These are phyloP conservation scores for Ampelocalamus luodianensis DNA, from an alignment of 176 grass and related monocot genomes.

Conservation along the genomic window DNA sequence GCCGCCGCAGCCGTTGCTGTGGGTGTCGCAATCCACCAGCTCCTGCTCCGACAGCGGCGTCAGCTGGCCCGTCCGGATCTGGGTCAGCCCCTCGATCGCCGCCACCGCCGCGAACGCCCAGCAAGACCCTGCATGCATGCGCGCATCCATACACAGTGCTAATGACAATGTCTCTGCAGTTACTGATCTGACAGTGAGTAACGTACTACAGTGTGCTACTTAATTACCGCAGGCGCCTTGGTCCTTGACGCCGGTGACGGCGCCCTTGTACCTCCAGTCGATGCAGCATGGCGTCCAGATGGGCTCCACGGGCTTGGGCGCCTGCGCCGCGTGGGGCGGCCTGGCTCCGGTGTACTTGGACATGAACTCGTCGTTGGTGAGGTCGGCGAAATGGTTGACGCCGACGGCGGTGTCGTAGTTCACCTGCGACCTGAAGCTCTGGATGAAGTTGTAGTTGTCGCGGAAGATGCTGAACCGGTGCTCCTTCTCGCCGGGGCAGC, in stretches of 20 bases:
- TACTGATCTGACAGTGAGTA: background rate
- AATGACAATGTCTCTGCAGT: background rate
- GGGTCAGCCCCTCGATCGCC: slow-evolving; percentile 41
- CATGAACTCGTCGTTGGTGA: slow-evolving; percentile 32
- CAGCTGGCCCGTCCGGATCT: slow-evolving; percentile 42
- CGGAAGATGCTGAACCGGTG: slow-evolving; percentile 29
- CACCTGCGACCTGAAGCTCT: background rate
- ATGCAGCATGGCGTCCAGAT: slow-evolving; percentile 27
- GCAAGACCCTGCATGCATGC: slow-evolving; percentile 22
- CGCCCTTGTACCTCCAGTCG: slow-evolving; percentile 32
- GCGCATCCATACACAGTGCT: background rate
- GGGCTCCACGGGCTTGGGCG: background rate
- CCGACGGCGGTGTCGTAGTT: background rate
- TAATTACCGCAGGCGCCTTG: slow-evolving; percentile 21
- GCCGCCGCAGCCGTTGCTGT: slow-evolving; percentile 23
- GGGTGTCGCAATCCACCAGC: slow-evolving; percentile 40
- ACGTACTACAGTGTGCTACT: background rate
- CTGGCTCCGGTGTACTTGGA: slow-evolving; percentile 3
- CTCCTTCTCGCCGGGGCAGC: slow-evolving; percentile 20
- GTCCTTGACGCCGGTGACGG: slow-evolving; percentile 31
- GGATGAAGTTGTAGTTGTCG: slow-evolving; percentile 34
- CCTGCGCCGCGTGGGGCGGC: background rate
- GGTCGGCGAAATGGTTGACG: slow-evolving; percentile 29
- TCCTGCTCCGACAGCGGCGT: slow-evolving; percentile 47
- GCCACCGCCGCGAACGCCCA: slow-evolving; percentile 50